Base-by-base conservation (phyloP, 2,329 filamentous ascomycete species). In the Fusarium buxicola region DNA sequence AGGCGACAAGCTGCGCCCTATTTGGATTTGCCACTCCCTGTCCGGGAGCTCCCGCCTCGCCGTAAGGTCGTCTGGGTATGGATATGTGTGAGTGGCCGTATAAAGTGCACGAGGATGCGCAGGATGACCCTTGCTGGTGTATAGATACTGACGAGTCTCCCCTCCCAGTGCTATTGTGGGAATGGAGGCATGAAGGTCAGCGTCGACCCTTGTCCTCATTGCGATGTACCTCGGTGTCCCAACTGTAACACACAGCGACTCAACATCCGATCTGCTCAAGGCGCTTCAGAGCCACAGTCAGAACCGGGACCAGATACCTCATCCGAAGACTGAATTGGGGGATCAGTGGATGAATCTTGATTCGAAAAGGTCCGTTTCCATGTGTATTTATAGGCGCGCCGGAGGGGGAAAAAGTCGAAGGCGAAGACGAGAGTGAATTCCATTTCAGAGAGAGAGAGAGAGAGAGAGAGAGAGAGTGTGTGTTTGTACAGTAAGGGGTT, bases 191-290 rank as follows among this genome's bases (percentile, higher is more conserved):
- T 63, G 59, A 65, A 63, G 13, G 44, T 63, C 4, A 39, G 30
- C 1, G 56, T 65, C 9, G 62, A 65, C 18, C 62, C 62, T 2
- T 65, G 62, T 10, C 62, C 62, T 0, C 31, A 50, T 9, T 63
- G 62, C 6, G 59, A 56, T 5, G 36, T 58, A 9, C 36, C 48
- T 10, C 32, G 62, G 2, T 65, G 62, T n/a, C 55, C 62, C 1
- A 58, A 55, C 21, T 65, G 62, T 35, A 51, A 41, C 12, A 65
- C 59, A 3, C 54, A 60, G 10, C 51, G 52, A 31, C 39, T 62
- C 34, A 38, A 49, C 8, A 32, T 44, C 8, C 58, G 61, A 11
- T 25, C 32, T 15, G n/a, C 34, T 6, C 8, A 43, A 16, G 39
- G 25, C 2, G 4, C 34, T 25, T 35, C 47, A 2, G 11, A 46